A percentile compares a stretch with the other conserved stretches of the same genome.
phyloP scores from a whole-genome alignment of 2,329 filamentous ascomycete genomes.

The Lecanoromycetidae sp. region DNA sequence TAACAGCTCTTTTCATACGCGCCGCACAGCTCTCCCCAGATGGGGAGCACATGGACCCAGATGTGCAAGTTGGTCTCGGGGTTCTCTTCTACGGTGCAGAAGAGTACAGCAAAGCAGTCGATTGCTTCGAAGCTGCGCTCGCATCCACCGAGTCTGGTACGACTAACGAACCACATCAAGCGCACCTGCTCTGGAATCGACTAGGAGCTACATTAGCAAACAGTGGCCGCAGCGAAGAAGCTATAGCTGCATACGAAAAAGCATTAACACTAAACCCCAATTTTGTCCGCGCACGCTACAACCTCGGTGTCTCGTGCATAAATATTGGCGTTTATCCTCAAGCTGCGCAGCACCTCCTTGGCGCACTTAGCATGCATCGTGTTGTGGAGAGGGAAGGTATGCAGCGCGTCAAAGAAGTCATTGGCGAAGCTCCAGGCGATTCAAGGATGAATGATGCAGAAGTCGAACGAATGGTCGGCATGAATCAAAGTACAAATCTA shows the following conservation, averaged over 20 bases:
- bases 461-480: conserved; percentile 75
- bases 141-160: conserved; percentile 72
- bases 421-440: conserved; percentile 39
- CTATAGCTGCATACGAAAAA: conserved; percentile 91
- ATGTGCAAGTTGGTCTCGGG: conserved; percentile 92
- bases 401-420: conserved; percentile 68
- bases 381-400: conserved; percentile 76
- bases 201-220: conserved; percentile 94
- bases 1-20: conserved; percentile 80
- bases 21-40: conserved; percentile 85
- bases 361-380: conserved; percentile 90
- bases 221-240: conserved; percentile 83
- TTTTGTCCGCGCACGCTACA: conserved; percentile 94
- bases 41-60: conserved; percentile 92
- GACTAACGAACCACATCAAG: conserved; percentile 70
- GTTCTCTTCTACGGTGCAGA: conserved; percentile 97
- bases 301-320: conserved; percentile 90
- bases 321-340: conserved; percentile 93
- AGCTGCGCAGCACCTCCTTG: conserved; percentile 82
- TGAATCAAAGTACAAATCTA: conserved; percentile 93
- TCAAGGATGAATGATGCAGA: conserved; percentile 53
- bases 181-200: conserved; percentile 94
- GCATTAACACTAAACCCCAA: conserved; percentile 83
- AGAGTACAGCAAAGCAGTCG: conserved; percentile 95
- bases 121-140: conserved; percentile 90